A percentile compares a stretch with the other conserved stretches of the same genome.
Evolutionary conservation across 306 rosid genomes (phyloP).

Genomic region (Myrica gale): DNA sequence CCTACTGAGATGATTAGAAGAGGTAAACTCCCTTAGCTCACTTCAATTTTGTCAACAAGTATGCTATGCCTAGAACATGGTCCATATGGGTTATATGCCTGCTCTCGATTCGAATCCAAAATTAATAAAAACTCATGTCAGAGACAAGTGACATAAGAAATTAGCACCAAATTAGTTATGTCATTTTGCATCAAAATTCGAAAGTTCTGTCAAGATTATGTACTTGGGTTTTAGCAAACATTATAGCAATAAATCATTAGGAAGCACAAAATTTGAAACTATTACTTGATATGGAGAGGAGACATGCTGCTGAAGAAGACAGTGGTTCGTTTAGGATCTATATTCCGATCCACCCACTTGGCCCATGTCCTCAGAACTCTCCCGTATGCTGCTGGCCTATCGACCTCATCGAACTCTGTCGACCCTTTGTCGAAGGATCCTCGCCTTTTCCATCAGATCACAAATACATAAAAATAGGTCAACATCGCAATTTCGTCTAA

Average conservation of each 20-base stretch:
- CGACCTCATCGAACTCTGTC: conserved; percentile 69
- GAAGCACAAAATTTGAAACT: background rate
- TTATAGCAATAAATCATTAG: background rate
- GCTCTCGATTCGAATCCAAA: background rate
- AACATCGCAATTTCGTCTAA: background rate
- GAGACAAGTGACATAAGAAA: no score
- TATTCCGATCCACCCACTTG: conserved; percentile 69
- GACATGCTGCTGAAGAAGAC: conserved; percentile 89
- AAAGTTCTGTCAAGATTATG: background rate
- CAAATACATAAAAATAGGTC: conserved; percentile 10
- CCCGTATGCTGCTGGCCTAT: conserved; percentile 59
- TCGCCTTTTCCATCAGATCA: conserved; percentile 45
- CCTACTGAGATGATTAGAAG: background rate
- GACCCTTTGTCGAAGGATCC: conserved; percentile 82
- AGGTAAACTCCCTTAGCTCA: background rate
- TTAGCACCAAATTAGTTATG: no score
- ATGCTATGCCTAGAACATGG: background rate
- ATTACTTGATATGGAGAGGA: conserved; percentile 93
- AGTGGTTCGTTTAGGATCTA: conserved; percentile 71
- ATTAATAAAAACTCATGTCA: background rate
- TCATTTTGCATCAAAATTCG: no score
- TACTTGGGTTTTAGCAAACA: background rate
- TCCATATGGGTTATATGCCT: no score
- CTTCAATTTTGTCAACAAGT: background rate
- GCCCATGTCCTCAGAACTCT: conserved; percentile 82